A percentile compares a stretch with the other conserved stretches of the same genome.
Evolutionary conservation across 768 basidiomycete genomes (phyloP).

Genomic region (Cystoderma amianthinum): DNA sequence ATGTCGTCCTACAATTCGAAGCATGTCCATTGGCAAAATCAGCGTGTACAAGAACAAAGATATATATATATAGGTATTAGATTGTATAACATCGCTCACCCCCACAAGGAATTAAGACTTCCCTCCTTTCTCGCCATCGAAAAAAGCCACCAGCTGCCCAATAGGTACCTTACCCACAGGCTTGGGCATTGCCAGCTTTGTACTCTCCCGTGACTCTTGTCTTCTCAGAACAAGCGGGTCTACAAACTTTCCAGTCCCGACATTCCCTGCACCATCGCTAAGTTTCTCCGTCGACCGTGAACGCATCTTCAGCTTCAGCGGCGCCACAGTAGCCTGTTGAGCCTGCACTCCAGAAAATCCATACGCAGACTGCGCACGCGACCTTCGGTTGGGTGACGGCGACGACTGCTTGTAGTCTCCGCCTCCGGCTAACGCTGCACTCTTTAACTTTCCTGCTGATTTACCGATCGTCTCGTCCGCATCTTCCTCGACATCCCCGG

Average conservation of each 20-base stretch:
- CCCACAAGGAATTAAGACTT: not conserved
- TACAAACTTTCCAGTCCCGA: conserved; percentile 47
- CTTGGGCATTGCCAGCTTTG: conserved; percentile 36
- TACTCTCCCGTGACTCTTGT: conserved; percentile 45
- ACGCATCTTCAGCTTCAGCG: conserved; percentile 27
- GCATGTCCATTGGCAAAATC: too few species aligned
- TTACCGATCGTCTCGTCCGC: conserved; percentile 62
- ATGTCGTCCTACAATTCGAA: too few species aligned
- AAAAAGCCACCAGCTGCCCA: conserved; percentile 79
- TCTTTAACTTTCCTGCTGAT: conserved; percentile 23
- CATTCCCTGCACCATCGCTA: conserved; percentile 19
- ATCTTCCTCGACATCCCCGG: conserved; percentile 31
- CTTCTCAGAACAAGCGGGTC: conserved; percentile 69
- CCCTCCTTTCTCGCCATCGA: conserved; percentile 44
- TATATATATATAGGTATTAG: not conserved
- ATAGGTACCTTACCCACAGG: conserved; percentile 62
- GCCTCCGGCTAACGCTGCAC: conserved; percentile 5
- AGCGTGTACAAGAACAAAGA: too few species aligned
- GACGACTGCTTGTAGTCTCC: conserved; percentile 16
- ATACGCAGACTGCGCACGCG: conserved; percentile 58
- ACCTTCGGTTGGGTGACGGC: conserved; percentile 19
- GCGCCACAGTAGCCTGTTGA: conserved; percentile 16
- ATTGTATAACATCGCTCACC: not conserved
- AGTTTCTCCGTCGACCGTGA: conserved; percentile 36
- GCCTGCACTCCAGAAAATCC: conserved; percentile 29